Conservation (phyloP, 2,329 filamentous ascomycete species). For the Penicillium sp. region DNA sequence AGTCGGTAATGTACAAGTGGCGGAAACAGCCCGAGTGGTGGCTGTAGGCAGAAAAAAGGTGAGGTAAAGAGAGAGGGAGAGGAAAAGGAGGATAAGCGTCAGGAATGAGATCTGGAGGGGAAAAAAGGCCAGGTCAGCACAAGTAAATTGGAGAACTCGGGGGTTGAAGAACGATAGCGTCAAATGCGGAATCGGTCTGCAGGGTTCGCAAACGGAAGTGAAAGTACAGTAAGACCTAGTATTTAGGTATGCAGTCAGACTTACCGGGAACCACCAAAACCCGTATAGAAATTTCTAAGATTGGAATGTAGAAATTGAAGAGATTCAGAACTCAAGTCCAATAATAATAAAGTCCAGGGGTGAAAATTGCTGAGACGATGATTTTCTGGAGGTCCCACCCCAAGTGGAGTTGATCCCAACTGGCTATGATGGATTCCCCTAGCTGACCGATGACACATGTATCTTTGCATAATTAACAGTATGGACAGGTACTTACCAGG, state of each 20-base stretch:
- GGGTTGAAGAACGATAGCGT: not conserved
- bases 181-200: constrained; percentile 9
- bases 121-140: constrained; percentile 4
- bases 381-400: constrained; percentile 21
- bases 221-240: not conserved
- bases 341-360: not conserved
- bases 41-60: constrained; percentile 9
- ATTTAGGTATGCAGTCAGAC: constrained; percentile 4
- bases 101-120: not conserved
- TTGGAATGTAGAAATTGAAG: constrained; percentile 5
- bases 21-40: constrained; percentile 16
- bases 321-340: not conserved
- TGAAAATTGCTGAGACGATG: constrained; percentile 24
- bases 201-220: constrained; percentile 11
- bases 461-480: constrained; percentile 16
- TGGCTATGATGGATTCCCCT: not conserved
- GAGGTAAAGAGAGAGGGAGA: not conserved
- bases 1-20: constrained; percentile 24
- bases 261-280: constrained; percentile 20
- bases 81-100: not conserved
- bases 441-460: not conserved
- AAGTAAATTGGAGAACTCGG: not conserved
- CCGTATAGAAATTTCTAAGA: not conserved
- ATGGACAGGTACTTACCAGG: constrained; percentile 17
- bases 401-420: constrained; percentile 19